Base-by-base conservation (phyloP, 306 rosid genomes). In the Vigna nakashimae region DNA sequence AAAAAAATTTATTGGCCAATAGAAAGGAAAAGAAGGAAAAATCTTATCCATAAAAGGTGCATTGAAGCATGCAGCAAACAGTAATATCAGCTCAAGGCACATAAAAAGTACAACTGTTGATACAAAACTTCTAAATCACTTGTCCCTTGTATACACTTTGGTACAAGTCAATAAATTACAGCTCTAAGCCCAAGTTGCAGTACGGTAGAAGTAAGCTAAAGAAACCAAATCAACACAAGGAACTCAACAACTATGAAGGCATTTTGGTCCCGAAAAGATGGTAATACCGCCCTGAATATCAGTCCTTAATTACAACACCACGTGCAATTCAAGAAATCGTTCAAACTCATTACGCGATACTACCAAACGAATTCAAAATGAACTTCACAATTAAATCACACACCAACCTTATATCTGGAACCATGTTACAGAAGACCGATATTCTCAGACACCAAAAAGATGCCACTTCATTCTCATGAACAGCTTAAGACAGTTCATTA, bases 71-170 rank as follows among this genome's bases (percentile, higher is more conserved):
- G 70, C 42, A 48, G 26, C 10, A 53, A 34, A 59, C 55, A 78
- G 66, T 74, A 66, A 55, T 53, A 42, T 67, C 72, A 58, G 26
- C 74, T 68, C 48, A 74, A 62, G 74, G 76, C 73, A 73, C 56
- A 72, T 76, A 34, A 34, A 76, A 74, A 58, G 40, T 79, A 73
- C 18, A 79, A 60, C 69, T 73, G 24, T 73, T 52, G 38, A 24
- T 24, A 30, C 40, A 82, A 45, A 45, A 56, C 58, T 67, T 73
- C 81, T 20, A 67, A 83, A 34, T 76, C 60, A 28, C 28, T 40
- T 32, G 60, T 64, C 24, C 62, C 3, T 20, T 9, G 3, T 0
- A 56, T 1, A 67, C 5, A 36, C 53, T 24, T 55, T 32, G 74
- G 20, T 20, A 59, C 28, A 62, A 65, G 52, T 67, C 65, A 73